Conservation (phyloP, 1,284 basidiomycete genomes). For the Apiotrichum akiyoshidainum region DNA sequence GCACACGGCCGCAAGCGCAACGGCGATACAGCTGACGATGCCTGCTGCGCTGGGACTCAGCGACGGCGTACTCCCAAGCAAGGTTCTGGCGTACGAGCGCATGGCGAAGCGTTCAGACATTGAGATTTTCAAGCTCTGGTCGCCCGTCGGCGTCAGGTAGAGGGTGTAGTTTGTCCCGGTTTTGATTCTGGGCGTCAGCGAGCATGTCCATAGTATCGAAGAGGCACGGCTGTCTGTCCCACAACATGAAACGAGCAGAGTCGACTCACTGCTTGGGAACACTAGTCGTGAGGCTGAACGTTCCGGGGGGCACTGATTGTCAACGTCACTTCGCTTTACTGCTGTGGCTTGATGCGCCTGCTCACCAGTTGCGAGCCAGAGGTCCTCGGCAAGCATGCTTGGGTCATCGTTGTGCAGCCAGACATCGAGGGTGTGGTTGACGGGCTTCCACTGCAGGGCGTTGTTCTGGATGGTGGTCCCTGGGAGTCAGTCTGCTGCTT, state of each 20-base stretch:
- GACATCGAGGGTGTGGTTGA: background rate
- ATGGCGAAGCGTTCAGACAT: background rate
- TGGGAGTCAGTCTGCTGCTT: background rate
- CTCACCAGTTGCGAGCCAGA: background rate
- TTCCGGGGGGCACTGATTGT: background rate
- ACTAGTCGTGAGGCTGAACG: background rate
- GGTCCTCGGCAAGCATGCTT: background rate
- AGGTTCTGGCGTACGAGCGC: background rate
- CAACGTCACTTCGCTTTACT: too few relatives aligned
- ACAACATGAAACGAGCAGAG: background rate
- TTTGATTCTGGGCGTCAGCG: background rate
- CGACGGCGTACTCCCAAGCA: too few relatives aligned
- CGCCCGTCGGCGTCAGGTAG: background rate
- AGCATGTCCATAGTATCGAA: background rate
- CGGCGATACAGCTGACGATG: too few relatives aligned
- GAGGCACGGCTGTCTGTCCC: too few relatives aligned
- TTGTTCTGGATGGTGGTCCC: background rate
- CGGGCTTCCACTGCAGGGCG: background rate
- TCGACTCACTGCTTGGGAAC: background rate
- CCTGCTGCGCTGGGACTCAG: too few relatives aligned
- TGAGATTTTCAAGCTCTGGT: background rate
- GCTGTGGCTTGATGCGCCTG: background rate
- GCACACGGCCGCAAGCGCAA: too few relatives aligned
- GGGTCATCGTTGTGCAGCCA: background rate
- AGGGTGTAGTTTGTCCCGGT: background rate